These are phyloP conservation scores for Neurospora terricola DNA, from an alignment of 495 filamentous ascomycete species.

Conservation along the genomic window DNA sequence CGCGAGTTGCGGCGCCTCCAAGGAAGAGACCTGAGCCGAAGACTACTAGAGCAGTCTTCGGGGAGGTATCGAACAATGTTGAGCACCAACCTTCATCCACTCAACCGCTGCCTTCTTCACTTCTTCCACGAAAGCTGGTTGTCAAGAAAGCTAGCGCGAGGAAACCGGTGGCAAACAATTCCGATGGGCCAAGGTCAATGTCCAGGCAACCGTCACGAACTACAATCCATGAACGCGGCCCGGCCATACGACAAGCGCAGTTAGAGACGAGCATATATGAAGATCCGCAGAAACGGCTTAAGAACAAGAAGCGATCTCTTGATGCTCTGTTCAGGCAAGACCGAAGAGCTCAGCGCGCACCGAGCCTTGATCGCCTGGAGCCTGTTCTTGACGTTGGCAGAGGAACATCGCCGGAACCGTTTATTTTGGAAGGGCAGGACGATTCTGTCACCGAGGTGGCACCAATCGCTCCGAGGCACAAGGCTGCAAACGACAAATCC, in stretches of 20 bases:
- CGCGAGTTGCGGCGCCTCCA: slow-evolving; percentile 23
- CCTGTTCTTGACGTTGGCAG: slow-evolving; percentile 14
- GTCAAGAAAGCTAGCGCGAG: slow-evolving; percentile 3
- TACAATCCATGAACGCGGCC: neutral
- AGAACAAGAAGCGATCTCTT: slow-evolving; percentile 32
- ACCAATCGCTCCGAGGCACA: slow-evolving; percentile 18
- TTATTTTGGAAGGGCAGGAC: neutral
- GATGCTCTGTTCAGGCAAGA: slow-evolving; percentile 39
- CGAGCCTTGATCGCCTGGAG: slow-evolving; percentile 14
- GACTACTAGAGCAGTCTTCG: slow-evolving; percentile 14
- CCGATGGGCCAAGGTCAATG: neutral
- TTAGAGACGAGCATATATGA: slow-evolving; percentile 33
- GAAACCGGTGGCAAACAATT: slow-evolving; percentile 1
- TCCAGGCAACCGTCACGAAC: neutral
- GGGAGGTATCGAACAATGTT: slow-evolving; percentile 23
- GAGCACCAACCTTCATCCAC: slow-evolving; percentile 4
- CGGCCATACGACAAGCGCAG: slow-evolving; percentile 32
- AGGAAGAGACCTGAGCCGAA: slow-evolving; percentile 9
- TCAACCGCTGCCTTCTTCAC: slow-evolving; percentile 2
- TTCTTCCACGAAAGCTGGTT: slow-evolving; percentile 13
- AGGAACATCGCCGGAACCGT: neutral
- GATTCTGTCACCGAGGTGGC: slow-evolving; percentile 9
- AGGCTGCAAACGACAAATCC: slow-evolving; percentile 16
- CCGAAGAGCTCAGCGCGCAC: slow-evolving; percentile 14
- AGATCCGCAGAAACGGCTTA: slow-evolving; percentile 21